Evolutionary conservation across 768 basidiomycete species (phyloP).

Genomic region (Rhodotorula taiwanensis): DNA sequence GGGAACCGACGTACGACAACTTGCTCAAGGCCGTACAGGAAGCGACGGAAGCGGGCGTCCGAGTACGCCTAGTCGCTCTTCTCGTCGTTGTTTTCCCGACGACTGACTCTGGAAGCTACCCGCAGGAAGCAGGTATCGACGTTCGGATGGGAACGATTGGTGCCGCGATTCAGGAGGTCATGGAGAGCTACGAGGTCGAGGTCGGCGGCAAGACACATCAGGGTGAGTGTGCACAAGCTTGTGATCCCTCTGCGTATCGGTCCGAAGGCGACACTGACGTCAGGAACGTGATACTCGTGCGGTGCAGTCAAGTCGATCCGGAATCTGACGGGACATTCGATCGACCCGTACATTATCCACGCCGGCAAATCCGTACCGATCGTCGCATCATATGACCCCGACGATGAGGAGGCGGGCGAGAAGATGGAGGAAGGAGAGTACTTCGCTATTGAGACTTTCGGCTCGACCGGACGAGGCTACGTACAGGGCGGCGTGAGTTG

Average conservation of each 20-base stretch:
- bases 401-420: conserved; percentile 60
- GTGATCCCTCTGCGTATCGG: too few relatives aligned
- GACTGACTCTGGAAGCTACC: neutral
- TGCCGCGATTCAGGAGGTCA: conserved; percentile 88
- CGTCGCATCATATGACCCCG: conserved; percentile 57
- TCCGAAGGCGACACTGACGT: too few relatives aligned
- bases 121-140: conserved; percentile 91
- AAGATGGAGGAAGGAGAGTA: conserved; percentile 99
- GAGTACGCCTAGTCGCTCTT: conserved; percentile 52
- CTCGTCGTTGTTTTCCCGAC: neutral
- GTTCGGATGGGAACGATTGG: conserved; percentile 87
- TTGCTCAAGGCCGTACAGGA: conserved; percentile 85
- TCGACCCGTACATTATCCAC: conserved; percentile 83
- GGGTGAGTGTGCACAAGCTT: conserved; percentile 15
- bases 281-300: too few relatives aligned
- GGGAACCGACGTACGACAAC: conserved; percentile 81
- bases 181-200: conserved; percentile 97
- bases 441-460: conserved; percentile 98
- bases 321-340: conserved; percentile 91
- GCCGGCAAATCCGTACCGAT: conserved; percentile 81
- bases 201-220: conserved; percentile 60
- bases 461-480: conserved; percentile 84
- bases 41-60: conserved; percentile 85
- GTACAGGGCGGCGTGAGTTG: conserved; percentile 68
- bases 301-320: conserved; percentile 87